A percentile compares a stretch with the other conserved stretches of the same genome.
These are phyloP conservation scores for Colletotrichum scovillei DNA, from an alignment of 2,329 filamentous ascomycete species.

Conservation along the genomic window DNA sequence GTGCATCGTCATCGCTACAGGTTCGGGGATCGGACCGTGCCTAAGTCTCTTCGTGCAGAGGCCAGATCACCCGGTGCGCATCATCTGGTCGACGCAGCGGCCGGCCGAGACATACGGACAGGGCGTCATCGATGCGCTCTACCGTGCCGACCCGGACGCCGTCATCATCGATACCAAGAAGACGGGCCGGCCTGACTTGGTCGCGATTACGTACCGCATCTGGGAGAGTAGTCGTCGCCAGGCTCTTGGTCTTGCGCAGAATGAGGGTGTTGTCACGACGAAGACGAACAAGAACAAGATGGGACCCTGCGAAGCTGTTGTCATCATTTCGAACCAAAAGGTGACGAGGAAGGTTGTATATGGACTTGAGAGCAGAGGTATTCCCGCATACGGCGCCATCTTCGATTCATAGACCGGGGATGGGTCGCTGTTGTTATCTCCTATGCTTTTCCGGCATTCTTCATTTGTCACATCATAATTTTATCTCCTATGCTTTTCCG, in stretches of 20 bases:
- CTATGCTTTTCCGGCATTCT: not conserved
- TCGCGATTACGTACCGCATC: slow-evolving; percentile 42
- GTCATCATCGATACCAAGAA: slow-evolving; percentile 74
- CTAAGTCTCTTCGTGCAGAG: slow-evolving; percentile 64
- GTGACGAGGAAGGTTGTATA: slow-evolving; percentile 77
- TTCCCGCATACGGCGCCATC: slow-evolving; percentile 79
- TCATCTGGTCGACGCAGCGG: slow-evolving; percentile 76
- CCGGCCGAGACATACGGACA: slow-evolving; percentile 73
- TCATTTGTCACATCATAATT: not conserved
- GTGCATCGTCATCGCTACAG: slow-evolving; percentile 76
- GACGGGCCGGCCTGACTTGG: slow-evolving; percentile 69
- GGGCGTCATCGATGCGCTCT: slow-evolving; percentile 66
- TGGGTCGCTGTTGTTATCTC: too few species aligned
- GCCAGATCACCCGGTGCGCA: slow-evolving; percentile 59
- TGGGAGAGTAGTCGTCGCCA: slow-evolving; percentile 39
- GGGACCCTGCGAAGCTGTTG: slow-evolving; percentile 73
- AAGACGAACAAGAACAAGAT: slow-evolving; percentile 41
- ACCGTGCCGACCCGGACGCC: slow-evolving; percentile 68
- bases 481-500: not conserved
- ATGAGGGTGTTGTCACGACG: not conserved
- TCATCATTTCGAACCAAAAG: slow-evolving; percentile 77
- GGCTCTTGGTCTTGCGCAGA: slow-evolving; percentile 12
- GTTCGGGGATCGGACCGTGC: slow-evolving; percentile 78
- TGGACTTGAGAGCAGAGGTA: slow-evolving; percentile 72
- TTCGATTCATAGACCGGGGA: slow-evolving; percentile 65